Evolutionary conservation across 176 grass and related monocot species (phyloP), one percentile per base, ranked within the genome.

Genomic region (Oryza coarctata): DNA sequence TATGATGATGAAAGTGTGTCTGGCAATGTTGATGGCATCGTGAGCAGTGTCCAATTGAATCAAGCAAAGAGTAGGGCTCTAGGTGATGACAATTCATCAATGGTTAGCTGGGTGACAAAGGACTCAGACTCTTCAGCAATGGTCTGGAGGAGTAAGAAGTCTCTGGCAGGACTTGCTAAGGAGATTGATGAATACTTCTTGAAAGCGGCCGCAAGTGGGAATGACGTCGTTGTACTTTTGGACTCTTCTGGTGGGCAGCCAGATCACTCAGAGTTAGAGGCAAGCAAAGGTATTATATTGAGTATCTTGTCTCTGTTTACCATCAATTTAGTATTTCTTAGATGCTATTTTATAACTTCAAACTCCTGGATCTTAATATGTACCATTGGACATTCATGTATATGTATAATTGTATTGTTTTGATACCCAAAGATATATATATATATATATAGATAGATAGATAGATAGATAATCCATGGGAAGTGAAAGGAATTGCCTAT

Each of bases 151-250:
- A 90, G 60, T 73, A 84, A 89, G 63, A 90, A 79, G 80, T 92
- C 91, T 40, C 83, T 99, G 57, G 68, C 86, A 12, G 87, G 78
- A 68, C 90, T 99, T 71, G 83, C 88, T 41, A 96, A 90, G 81
- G 93, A 99, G 80, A 87, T 99, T 39, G 97, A 99, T 75, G 93
- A 96, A 36, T 94, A 92, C 77, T 96, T 99, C 84, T 85, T 99
- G 78, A 99, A 90, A 89, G 97, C 97, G 41, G 97, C 93, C 7
- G 93, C 93, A 12, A 89, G 87, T 70, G 97, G 97, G 35, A 95
- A 58, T 13, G 97, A 96, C 66, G 89, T 96, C 38, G 85, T 89
- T 58, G 33, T 84, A 78, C 78, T 96, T 85, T 87, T 99, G 85
- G 93, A 99, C 66, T 90, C 88, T 57, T 82, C 90, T 74, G 82